Evolutionary conservation across 75 land plant genomes (phyloP).

Genomic region (Gnetum montanum): DNA sequence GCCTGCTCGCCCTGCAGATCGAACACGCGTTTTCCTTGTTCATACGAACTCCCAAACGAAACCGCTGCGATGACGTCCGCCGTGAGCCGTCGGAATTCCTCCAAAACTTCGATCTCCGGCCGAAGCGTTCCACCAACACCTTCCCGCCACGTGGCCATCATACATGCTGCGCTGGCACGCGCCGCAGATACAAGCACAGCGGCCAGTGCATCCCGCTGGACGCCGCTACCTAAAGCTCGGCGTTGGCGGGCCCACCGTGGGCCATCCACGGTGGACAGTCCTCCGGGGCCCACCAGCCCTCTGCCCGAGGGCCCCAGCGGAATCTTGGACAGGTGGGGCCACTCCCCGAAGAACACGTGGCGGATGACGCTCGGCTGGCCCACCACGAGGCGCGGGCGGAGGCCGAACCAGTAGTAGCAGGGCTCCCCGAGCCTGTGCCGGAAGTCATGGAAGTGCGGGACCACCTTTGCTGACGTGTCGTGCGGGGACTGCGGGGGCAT

Average conservation of each 20-base stretch:
- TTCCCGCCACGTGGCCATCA: conserved; percentile 20
- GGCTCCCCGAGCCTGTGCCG: too few species aligned
- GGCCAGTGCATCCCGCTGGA: conserved; percentile 33
- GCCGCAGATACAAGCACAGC: conserved; percentile 24
- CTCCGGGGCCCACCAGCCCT: conserved; percentile 6
- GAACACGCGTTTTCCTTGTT: neutral
- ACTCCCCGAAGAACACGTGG: conserved; percentile 13
- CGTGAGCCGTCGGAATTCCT: neutral
- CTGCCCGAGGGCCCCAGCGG: conserved; percentile 4
- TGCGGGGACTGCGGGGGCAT: too few species aligned
- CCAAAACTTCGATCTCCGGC: neutral
- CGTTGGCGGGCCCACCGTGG: conserved; percentile 28
- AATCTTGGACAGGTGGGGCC: neutral
- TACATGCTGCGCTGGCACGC: conserved; percentile 3
- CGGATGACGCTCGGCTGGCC: conserved; percentile 25
- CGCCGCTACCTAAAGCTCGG: conserved; percentile 19
- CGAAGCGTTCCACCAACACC: conserved; percentile 1
- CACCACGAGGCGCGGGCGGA: conserved; percentile 8
- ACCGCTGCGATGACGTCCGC: neutral
- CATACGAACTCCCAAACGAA: neutral
- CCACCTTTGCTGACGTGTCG: too few species aligned
- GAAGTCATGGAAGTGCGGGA: too few species aligned
- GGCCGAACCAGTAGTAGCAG: conserved; percentile 19
- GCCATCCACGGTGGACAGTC: conserved; percentile 20
- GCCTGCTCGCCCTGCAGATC: neutral